Evolutionary conservation across 2,329 filamentous ascomycete species (phyloP).

Genomic region (Paecilomyces dactylethromorphus): DNA sequence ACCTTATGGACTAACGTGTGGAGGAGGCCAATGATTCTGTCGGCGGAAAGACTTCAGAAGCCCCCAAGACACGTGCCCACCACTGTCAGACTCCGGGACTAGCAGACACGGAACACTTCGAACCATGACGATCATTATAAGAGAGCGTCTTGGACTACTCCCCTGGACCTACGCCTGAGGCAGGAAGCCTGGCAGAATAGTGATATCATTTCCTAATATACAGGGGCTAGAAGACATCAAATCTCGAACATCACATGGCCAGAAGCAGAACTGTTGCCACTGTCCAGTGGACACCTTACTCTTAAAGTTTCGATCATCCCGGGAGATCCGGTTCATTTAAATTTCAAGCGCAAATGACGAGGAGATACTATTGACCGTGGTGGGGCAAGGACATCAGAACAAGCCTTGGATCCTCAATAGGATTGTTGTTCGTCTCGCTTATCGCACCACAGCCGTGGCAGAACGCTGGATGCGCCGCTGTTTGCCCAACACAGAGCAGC

Average conservation of each 20-base stretch:
- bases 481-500: neutral
- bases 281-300: neutral
- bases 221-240: neutral
- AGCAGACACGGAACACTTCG: neutral
- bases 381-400: neutral
- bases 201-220: neutral
- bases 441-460: neutral
- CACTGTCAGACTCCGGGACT: neutral
- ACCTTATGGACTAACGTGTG: neutral
- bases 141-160: neutral
- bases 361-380: neutral
- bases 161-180: neutral
- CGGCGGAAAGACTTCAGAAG: neutral
- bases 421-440: neutral
- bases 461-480: neutral
- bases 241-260: no score
- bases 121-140: neutral
- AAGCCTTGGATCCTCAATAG: neutral
- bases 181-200: neutral
- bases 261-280: neutral
- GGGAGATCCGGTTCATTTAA: neutral
- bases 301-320: neutral
- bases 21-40: no score
- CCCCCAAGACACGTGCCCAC: neutral
- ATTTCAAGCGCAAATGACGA: neutral